phyloP scores from a whole-genome alignment of 2,329 filamentous ascomycete species.

The Colletotrichum tabaci region DNA sequence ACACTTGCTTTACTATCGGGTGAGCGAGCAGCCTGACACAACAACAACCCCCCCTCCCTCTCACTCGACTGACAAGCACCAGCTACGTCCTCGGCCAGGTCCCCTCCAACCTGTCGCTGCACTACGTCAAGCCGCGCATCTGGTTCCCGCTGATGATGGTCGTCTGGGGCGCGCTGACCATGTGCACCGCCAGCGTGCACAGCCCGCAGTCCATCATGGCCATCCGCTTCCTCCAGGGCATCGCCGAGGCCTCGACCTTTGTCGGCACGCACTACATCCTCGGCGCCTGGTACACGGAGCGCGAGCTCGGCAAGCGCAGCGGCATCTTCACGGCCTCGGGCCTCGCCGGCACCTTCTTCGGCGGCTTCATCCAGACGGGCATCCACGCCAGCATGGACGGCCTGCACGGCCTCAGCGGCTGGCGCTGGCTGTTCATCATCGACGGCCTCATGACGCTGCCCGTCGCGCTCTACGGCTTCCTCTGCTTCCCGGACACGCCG shows the following conservation, averaged over 20 bases:
- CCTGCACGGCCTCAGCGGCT: slow-evolving; percentile 49
- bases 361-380: slow-evolving; percentile 73
- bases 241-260: slow-evolving; percentile 58
- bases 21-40: slow-evolving; percentile 46
- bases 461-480: slow-evolving; percentile 65
- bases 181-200: slow-evolving; percentile 69
- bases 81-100: slow-evolving; percentile 70
- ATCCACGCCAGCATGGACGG: slow-evolving; percentile 62
- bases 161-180: slow-evolving; percentile 75
- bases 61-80: neutral
- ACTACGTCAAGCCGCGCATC: slow-evolving; percentile 74
- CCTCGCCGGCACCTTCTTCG: slow-evolving; percentile 72
- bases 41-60: neutral
- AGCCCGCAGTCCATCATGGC: slow-evolving; percentile 69
- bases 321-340: slow-evolving; percentile 75
- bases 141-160: slow-evolving; percentile 77
- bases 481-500: slow-evolving; percentile 66
- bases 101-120: slow-evolving; percentile 73
- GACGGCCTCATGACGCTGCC: slow-evolving; percentile 68
- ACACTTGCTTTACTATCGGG: slow-evolving; percentile 63
- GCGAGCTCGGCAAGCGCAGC: slow-evolving; percentile 74
- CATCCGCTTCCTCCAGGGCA: slow-evolving; percentile 57
- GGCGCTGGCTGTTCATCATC: slow-evolving; percentile 52
- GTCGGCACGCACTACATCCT: slow-evolving; percentile 61
- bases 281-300: slow-evolving; percentile 72